Conservation (phyloP, 495 filamentous ascomycete species). For the Penicillium soppii region DNA sequence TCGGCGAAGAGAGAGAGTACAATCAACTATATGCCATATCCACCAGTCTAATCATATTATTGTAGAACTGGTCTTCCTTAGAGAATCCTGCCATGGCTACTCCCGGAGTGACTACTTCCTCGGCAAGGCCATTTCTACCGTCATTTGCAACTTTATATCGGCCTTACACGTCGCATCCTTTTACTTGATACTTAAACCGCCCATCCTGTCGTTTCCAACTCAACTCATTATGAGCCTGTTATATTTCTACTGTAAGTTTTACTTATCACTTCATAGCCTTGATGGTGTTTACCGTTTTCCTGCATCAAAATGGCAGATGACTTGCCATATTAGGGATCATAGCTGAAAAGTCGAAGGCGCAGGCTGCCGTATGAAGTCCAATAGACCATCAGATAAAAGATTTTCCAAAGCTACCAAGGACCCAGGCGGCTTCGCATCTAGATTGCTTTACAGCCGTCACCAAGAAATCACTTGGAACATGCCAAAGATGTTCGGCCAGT, state of each 20-base stretch:
- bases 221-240: background rate
- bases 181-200: background rate
- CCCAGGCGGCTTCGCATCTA: too few relatives aligned
- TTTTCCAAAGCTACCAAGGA: too few relatives aligned
- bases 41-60: background rate
- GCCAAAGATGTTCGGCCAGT: too few relatives aligned
- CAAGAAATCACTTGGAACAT: too few relatives aligned
- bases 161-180: conserved; percentile 7
- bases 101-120: conserved; percentile 54
- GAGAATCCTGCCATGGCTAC: conserved; percentile 53
- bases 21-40: background rate
- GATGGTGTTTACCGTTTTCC: too few relatives aligned
- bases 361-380: too few relatives aligned
- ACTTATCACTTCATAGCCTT: too few relatives aligned
- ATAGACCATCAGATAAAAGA: too few relatives aligned
- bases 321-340: too few relatives aligned
- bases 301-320: too few relatives aligned
- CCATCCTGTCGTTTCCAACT: background rate
- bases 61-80: conserved; percentile 14
- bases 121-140: conserved; percentile 51
- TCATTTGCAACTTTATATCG: conserved; percentile 45
- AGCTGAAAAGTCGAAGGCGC: too few relatives aligned
- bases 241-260: conserved; percentile 4
- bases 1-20: conserved; percentile 55
- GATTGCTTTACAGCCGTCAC: too few relatives aligned